Evolutionary conservation across 208 protist genomes (phyloP).

Genomic region (Trypanosoma conorhini): DNA sequence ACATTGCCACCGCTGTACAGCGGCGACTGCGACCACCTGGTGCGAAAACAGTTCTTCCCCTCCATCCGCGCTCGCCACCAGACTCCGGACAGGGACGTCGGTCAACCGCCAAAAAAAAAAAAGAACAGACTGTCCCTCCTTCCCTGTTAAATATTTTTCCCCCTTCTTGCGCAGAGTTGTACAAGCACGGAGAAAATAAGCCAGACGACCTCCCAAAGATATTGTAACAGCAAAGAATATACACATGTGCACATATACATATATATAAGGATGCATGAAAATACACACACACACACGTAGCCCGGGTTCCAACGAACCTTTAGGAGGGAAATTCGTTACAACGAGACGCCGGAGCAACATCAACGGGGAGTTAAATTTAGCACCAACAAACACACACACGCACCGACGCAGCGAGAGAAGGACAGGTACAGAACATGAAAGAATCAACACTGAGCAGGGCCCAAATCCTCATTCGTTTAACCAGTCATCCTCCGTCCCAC

Average conservation of each 20-base stretch:
- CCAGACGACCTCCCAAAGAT: too few species aligned
- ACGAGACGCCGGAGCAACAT: not conserved
- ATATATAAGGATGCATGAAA: too few species aligned
- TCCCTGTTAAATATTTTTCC: not conserved
- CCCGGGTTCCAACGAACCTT: too few species aligned
- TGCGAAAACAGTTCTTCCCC: constrained; percentile 89
- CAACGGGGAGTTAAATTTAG: not conserved
- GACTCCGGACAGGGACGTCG: not conserved
- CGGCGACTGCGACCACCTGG: constrained; percentile 78
- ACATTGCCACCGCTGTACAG: constrained; percentile 87
- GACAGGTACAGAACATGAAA: not conserved
- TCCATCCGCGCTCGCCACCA: constrained; percentile 45
- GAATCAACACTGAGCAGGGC: not conserved
- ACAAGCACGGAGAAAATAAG: too few species aligned
- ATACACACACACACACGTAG: too few species aligned
- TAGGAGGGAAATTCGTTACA: too few species aligned
- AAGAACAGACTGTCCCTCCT: not conserved
- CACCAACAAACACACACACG: not conserved
- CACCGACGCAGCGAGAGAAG: not conserved
- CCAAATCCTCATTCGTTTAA: constrained; percentile 23
- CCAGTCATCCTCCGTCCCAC: constrained; percentile 59
- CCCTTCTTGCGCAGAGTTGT: too few species aligned
- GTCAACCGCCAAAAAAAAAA: constrained; percentile 6
- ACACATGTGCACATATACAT: too few species aligned
- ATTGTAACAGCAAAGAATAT: too few species aligned